phyloP scores from a whole-genome alignment of 108 stramenopile species.

The Cafeteria roenbergensis region DNA sequence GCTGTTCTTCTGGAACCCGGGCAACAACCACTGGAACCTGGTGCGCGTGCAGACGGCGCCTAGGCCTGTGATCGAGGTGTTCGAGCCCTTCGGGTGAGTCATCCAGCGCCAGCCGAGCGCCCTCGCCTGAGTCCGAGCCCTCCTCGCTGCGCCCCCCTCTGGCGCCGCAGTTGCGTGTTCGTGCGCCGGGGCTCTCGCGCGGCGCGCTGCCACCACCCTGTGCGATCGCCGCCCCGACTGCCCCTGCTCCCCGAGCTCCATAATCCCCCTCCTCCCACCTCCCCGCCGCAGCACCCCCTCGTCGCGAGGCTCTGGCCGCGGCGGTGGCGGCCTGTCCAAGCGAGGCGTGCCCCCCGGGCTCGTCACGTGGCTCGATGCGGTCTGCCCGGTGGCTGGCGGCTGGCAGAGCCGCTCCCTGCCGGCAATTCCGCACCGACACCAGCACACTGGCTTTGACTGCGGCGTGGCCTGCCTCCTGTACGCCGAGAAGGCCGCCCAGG shows the following conservation, averaged over 20 bases:
- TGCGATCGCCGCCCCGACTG: too few species aligned
- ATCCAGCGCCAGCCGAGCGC: too few species aligned
- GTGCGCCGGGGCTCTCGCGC: too few species aligned
- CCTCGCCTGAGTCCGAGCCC: too few species aligned
- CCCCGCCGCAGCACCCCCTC: too few species aligned
- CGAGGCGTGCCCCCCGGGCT: constrained; percentile 32
- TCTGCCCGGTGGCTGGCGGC: constrained; percentile 19
- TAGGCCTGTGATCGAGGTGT: constrained; percentile 36
- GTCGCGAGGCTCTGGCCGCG: too few species aligned
- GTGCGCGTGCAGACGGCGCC: constrained; percentile 30
- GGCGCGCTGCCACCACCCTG: too few species aligned
- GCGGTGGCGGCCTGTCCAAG: too few species aligned
- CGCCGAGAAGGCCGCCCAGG: constrained; percentile 41
- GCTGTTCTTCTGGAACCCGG: constrained; percentile 33
- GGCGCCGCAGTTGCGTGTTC: too few species aligned
- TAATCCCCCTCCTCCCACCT: too few species aligned
- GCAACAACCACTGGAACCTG: constrained; percentile 41
- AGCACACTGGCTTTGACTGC: constrained; percentile 38
- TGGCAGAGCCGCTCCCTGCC: constrained; percentile 2
- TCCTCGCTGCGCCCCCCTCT: too few species aligned
- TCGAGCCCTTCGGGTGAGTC: constrained; percentile 39
- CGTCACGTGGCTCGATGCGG: constrained; percentile 29
- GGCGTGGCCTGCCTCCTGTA: constrained; percentile 38
- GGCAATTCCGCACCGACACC: constrained; percentile 32
- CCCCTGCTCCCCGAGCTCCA: too few species aligned